Base-by-base conservation (phyloP, 805 yeast genomes). In the Lipomyces chichibuensis region DNA sequence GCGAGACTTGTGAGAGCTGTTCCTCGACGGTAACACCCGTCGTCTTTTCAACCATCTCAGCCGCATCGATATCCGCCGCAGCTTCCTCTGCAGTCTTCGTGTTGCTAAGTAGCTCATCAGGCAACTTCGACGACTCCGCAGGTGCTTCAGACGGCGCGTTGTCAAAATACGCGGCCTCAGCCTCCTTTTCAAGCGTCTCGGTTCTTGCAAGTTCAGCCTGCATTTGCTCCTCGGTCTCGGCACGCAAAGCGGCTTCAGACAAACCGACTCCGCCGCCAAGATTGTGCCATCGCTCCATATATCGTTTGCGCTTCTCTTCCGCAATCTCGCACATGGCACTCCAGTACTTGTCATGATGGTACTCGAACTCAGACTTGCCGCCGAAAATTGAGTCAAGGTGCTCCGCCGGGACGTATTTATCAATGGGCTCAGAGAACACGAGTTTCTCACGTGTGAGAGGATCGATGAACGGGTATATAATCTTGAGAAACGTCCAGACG, bases 381-480 rank as follows among this genome's bases (percentile, higher is more conserved):
- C 96, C 96, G 74, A 91, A 94, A 43, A 87, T 88, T 74, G 84
- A 82, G 76, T 92, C 98, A 69, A 95, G 83, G 77, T 92, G 97
- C 64, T 86, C 89, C 33, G 78, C 78, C 0, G 97, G 96, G 14
- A 92, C 95, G 74, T 90, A 94, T 46, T 91, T 81, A 27, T 87
- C 84, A 78, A 93, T 91, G 17, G 97, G 97, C 73, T 92, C 91
- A 77, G 91, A 96, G 76, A 88, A 95, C 3, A 92, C 96, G 70
- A 95, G 84, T 80, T 95, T 95, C 78, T 93, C 97, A 69, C 97
- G 84, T 1, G 99, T 95, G 75, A 91, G 80, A 9, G 99, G 98
- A 76, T 95, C 99, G 71, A 95, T 95, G 77, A 95, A 95, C 4
- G 99, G 99, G 74, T 91, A 91, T 71, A 94, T 93, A 70, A 95